These are phyloP conservation scores for Colletotrichum sp. DNA, from an alignment of 2,329 filamentous ascomycete species.

Conservation along the genomic window DNA sequence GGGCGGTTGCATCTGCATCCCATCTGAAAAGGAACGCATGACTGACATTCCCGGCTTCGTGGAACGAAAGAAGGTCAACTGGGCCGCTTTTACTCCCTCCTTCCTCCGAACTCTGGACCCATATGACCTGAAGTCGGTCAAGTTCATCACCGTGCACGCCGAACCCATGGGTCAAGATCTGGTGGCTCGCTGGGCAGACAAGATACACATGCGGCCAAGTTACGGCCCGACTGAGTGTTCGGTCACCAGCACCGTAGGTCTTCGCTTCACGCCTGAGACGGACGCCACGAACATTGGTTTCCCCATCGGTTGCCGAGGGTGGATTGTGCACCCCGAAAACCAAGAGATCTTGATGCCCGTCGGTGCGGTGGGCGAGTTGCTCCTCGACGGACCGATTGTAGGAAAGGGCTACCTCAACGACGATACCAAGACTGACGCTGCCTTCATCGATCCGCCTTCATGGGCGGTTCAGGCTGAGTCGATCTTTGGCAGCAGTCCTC, in stretches of 20 bases:
- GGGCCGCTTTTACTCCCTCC: conserved; percentile 62
- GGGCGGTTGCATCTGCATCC: conserved; percentile 45
- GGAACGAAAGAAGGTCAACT: conserved; percentile 53
- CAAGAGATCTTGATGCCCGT: background rate
- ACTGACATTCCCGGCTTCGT: conserved; percentile 55
- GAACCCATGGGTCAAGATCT: conserved; percentile 28
- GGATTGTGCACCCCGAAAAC: conserved; percentile 29
- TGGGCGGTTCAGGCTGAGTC: background rate
- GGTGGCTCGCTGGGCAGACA: conserved; percentile 24
- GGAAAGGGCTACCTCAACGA: conserved; percentile 11
- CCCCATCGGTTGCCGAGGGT: conserved; percentile 25
- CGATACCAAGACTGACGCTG: background rate
- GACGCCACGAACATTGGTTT: conserved; percentile 24
- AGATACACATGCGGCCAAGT: conserved; percentile 24
- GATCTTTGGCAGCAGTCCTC: background rate
- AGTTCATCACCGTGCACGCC: conserved; percentile 36
- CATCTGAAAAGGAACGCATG: conserved; percentile 41
- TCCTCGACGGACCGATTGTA: conserved; percentile 5
- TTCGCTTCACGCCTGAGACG: conserved; percentile 20
- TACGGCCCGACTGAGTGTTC: conserved; percentile 32
- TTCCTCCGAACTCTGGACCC: conserved; percentile 53
- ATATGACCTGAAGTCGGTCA: conserved; percentile 36
- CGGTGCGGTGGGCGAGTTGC: conserved; percentile 9
- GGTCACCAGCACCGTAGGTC: conserved; percentile 31
- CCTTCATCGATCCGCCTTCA: background rate